A percentile compares a stretch with the other conserved stretches of the same genome.
Conservation (phyloP, 1,284 basidiomycete genomes). For the Apiotrichum sp. region DNA sequence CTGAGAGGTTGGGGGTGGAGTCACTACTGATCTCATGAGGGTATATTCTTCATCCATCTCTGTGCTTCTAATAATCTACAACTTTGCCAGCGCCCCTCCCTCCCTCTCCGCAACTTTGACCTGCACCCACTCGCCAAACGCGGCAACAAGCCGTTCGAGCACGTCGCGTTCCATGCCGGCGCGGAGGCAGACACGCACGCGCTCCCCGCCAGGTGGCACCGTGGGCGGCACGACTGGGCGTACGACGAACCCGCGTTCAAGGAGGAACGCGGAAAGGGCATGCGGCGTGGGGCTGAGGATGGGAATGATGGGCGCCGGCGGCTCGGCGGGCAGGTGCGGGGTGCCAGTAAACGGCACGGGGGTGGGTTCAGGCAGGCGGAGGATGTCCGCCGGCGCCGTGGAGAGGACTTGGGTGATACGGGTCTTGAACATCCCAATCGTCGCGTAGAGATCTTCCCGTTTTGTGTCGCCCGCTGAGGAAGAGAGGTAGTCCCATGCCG, state of each 20-base stretch:
- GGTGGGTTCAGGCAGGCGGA: constrained; percentile 25
- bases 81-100: not conserved
- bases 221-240: constrained; percentile 46
- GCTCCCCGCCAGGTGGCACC: constrained; percentile 42
- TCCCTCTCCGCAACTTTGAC: not conserved
- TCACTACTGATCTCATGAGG: too few species aligned
- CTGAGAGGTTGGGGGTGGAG: too few species aligned
- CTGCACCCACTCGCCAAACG: constrained; percentile 32
- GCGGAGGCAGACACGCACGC: constrained; percentile 43
- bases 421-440: constrained; percentile 12
- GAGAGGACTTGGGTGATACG: constrained; percentile 18
- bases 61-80: not conserved
- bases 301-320: constrained; percentile 68
- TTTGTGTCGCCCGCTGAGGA: constrained; percentile 57
- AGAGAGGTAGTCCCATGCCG: constrained; percentile 70
- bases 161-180: constrained; percentile 30
- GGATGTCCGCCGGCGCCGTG: constrained; percentile 7
- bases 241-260: constrained; percentile 37
- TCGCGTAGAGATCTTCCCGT: not conserved
- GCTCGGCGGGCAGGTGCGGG: constrained; percentile 15
- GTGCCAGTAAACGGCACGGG: constrained; percentile 19
- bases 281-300: constrained; percentile 68
- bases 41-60: too few species aligned
- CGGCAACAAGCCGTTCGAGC: constrained; percentile 24
- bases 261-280: constrained; percentile 36